Conservation (phyloP, 2,329 filamentous ascomycete genomes). For the Myriangium duriaei region DNA sequence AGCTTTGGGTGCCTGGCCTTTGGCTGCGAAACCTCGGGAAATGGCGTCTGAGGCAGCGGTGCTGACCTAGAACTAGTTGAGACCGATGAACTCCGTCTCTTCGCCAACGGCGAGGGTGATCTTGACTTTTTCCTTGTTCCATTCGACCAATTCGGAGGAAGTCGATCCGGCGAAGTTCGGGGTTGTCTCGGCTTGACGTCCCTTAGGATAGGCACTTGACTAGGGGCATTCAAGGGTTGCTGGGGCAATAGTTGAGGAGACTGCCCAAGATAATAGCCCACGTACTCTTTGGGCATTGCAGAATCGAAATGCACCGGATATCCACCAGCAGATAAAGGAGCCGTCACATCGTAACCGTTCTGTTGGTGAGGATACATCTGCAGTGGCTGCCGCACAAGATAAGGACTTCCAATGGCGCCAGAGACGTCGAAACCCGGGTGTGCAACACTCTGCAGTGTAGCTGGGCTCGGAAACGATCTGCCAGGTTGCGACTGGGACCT, state of each 20-base stretch:
- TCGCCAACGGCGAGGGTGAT: constrained; percentile 36
- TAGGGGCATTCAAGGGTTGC: constrained; percentile 13
- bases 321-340: constrained; percentile 5
- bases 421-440: constrained; percentile 29
- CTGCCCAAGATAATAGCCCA: constrained; percentile 37
- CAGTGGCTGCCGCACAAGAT: constrained; percentile 19
- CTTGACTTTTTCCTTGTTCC: constrained; percentile 26
- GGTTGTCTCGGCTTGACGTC: constrained; percentile 30
- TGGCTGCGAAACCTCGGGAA: constrained; percentile 7
- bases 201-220: constrained; percentile 22
- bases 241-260: constrained; percentile 28
- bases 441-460: constrained; percentile 24
- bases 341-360: constrained; percentile 8
- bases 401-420: constrained; percentile 21
- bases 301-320: constrained; percentile 16
- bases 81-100: constrained; percentile 28
- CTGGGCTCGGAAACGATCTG: constrained; percentile 28
- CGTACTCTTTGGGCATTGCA: constrained; percentile 36
- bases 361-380: constrained; percentile 17
- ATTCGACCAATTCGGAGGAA: constrained; percentile 21
- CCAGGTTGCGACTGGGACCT: constrained; percentile 40
- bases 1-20: constrained; percentile 3
- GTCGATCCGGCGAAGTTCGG: constrained; percentile 31
- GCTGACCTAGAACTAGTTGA: constrained; percentile 19
- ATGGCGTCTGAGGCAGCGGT: constrained; percentile 7